Percentiles rank a stretch among this genome's conserved stretches.
These are phyloP conservation scores for Zymoseptoria ardabiliae DNA, from an alignment of 2,329 filamentous ascomycete genomes.

Conservation along the genomic window DNA sequence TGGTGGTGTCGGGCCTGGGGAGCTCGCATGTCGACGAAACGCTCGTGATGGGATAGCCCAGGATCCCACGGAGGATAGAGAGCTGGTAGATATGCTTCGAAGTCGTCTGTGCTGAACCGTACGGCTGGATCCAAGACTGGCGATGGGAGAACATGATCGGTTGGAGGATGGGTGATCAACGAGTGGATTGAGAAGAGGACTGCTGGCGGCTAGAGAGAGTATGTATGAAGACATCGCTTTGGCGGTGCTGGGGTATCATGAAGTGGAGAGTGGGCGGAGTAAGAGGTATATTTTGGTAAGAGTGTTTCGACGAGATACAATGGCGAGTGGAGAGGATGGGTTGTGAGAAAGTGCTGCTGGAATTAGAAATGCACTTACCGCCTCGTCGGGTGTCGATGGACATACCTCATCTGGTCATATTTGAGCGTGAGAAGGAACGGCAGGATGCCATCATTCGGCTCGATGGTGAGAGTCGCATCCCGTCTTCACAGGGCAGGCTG, in stretches of 20 bases:
- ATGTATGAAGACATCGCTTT: conserved; percentile 7
- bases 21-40: background rate
- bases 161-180: background rate
- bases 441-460: background rate
- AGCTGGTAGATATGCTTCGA: conserved; percentile 23
- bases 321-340: background rate
- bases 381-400: background rate
- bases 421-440: background rate
- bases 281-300: background rate
- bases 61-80: conserved; percentile 21
- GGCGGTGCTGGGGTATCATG: conserved; percentile 1
- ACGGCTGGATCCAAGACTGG: conserved; percentile 16
- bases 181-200: conserved; percentile 4
- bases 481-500: background rate
- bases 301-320: background rate
- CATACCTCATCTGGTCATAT: background rate
- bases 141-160: conserved; percentile 18
- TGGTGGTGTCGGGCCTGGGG: background rate
- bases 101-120: conserved; percentile 23
- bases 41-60: background rate
- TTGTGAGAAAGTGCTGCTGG: background rate
- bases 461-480: background rate
- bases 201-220: conserved; percentile 5
- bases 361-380: background rate
- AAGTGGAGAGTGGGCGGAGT: background rate